These are phyloP conservation scores for Eucalyptus fibrosa DNA, from an alignment of 345 rosid genomes.

Conservation along the genomic window DNA sequence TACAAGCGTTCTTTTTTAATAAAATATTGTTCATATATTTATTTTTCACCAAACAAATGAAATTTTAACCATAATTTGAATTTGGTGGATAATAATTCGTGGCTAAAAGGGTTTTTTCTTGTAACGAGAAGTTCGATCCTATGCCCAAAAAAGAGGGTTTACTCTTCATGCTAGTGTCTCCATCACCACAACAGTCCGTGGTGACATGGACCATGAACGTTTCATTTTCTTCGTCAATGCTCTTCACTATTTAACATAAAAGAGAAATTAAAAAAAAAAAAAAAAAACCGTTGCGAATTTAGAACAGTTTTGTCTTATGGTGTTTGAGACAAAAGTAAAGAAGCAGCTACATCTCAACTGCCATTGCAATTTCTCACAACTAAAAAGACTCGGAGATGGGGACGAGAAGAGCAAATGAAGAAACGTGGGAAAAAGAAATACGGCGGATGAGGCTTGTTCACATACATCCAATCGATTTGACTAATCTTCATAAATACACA, in stretches of 20 bases:
- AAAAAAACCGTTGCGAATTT: background rate
- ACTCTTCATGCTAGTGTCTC: background rate
- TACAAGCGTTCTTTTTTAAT: background rate
- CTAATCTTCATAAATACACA: background rate
- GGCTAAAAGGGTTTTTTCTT: background rate
- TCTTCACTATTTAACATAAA: background rate
- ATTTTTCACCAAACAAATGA: background rate
- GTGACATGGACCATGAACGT: background rate
- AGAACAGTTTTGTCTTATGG: background rate
- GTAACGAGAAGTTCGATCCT: background rate
- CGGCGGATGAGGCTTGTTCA: background rate
- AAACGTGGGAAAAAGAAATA: background rate
- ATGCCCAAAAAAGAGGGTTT: background rate
- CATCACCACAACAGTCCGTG: background rate
- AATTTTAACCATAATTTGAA: background rate
- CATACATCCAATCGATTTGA: background rate
- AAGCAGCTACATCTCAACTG: background rate
- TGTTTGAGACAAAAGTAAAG: background rate
- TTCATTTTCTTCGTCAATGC: background rate
- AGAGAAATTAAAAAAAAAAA: background rate
- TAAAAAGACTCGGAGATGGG: background rate
- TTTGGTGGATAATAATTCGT: background rate
- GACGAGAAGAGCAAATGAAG: background rate
- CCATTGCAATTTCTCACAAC: background rate
- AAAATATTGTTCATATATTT: too few species aligned